These are phyloP conservation scores for Metarhizium robertsii DNA, from an alignment of 2,329 filamentous ascomycete species.

Conservation along the genomic window DNA sequence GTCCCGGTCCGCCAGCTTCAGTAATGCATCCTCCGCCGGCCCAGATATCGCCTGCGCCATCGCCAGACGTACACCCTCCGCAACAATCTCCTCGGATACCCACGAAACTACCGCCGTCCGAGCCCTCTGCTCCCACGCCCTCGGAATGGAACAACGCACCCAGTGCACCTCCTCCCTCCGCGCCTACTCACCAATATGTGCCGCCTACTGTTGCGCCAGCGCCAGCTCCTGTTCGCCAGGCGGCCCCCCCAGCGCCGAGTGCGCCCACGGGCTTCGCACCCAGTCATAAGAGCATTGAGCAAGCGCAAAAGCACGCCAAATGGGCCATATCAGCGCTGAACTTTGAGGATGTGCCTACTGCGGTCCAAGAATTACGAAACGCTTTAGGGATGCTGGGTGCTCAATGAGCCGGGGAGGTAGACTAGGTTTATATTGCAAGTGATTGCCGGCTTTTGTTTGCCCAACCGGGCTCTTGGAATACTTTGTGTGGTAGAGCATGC, in stretches of 20 bases:
- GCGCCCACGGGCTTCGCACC: constrained; percentile 7
- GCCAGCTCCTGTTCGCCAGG: constrained; percentile 8
- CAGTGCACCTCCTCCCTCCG: neutral
- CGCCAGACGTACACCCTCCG: constrained; percentile 12
- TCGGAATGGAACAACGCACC: constrained; percentile 11
- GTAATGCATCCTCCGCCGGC: constrained; percentile 12
- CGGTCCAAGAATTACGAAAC: constrained; percentile 70
- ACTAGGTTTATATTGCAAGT: neutral
- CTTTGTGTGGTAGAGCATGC: too few species aligned
- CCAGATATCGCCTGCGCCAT: constrained; percentile 10
- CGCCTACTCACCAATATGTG: neutral
- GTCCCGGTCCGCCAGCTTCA: constrained; percentile 12
- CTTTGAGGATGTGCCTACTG: constrained; percentile 90
- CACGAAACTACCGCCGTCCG: constrained; percentile 13
- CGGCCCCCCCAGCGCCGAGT: constrained; percentile 2
- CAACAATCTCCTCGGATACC: constrained; percentile 20
- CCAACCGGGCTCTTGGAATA: too few species aligned
- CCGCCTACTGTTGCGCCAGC: neutral
- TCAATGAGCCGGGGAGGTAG: constrained; percentile 12
- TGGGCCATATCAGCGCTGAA: constrained; percentile 96
- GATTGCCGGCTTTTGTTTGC: neutral
- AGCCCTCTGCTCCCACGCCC: constrained; percentile 7
- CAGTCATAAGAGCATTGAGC: constrained; percentile 52
- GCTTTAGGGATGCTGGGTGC: constrained; percentile 66
- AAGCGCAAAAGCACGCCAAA: constrained; percentile 89